These are phyloP conservation scores for Sonneratia caseolaris DNA, from an alignment of 345 rosid species.

Conservation along the genomic window DNA sequence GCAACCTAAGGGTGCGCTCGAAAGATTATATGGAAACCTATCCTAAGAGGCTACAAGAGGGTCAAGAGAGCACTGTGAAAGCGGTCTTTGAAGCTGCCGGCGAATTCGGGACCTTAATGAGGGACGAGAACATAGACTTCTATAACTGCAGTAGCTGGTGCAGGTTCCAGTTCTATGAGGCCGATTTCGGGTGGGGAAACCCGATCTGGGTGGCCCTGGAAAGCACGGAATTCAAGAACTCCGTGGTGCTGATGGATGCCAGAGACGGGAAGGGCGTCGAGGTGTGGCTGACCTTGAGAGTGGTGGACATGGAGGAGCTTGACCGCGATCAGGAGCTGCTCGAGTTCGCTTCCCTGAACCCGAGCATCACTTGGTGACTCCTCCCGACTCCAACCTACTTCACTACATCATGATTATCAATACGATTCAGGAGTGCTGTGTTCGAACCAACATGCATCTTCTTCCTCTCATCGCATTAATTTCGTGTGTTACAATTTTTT, in stretches of 20 bases:
- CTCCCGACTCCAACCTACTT: not conserved
- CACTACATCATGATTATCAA: not conserved
- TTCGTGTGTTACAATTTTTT: too few relatives aligned
- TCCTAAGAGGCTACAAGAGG: conserved; percentile 1
- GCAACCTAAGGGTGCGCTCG: conserved; percentile 10
- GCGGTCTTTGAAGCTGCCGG: conserved; percentile 1
- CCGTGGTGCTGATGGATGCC: conserved; percentile 10
- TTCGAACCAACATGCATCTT: not conserved
- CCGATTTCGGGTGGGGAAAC: conserved; percentile 25
- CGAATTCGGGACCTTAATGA: not conserved
- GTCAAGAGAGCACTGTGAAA: not conserved
- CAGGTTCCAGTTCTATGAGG: conserved; percentile 12
- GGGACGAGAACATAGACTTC: conserved; percentile 6
- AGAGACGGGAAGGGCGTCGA: conserved; percentile 13
- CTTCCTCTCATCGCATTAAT: not conserved
- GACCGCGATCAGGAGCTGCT: conserved; percentile 9
- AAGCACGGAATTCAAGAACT: not conserved
- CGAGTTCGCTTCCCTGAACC: conserved; percentile 3
- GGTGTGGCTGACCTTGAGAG: conserved; percentile 15
- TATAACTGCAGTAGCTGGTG: conserved; percentile 12
- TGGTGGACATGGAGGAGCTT: conserved; percentile 10
- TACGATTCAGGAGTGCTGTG: too few relatives aligned
- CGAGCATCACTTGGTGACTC: not conserved
- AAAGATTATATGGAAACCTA: not conserved
- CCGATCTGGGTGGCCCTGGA: conserved; percentile 13